Evolutionary conservation across 805 yeast genomes (phyloP).

Genomic region (Candida wancherniae): DNA sequence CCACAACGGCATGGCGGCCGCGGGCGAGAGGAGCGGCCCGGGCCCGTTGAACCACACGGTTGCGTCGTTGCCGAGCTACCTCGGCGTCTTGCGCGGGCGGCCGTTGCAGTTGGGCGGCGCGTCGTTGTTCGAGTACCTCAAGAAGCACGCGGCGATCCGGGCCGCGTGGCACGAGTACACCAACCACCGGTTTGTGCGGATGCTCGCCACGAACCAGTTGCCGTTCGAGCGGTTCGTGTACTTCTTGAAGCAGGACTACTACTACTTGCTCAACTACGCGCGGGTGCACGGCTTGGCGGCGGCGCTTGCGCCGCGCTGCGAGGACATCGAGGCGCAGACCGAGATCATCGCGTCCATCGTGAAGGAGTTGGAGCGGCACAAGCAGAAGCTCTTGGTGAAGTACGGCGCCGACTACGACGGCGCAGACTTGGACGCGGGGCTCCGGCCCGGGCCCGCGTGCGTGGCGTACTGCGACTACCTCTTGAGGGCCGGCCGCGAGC

Average conservation of each 20-base stretch:
- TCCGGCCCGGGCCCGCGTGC: slow-evolving; percentile 54
- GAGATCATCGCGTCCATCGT: slow-evolving; percentile 48
- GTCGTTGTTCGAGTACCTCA: slow-evolving; percentile 44
- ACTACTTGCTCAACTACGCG: slow-evolving; percentile 65
- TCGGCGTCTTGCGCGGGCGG: slow-evolving; percentile 2
- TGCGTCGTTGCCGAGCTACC: slow-evolving; percentile 1
- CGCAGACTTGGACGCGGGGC: slow-evolving; percentile 37
- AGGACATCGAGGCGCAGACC: slow-evolving; percentile 47
- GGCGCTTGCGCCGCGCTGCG: slow-evolving; percentile 53
- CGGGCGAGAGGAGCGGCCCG: slow-evolving; percentile 2
- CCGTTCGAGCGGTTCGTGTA: slow-evolving; percentile 47
- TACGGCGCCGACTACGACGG: slow-evolving; percentile 39
- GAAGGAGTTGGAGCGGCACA: slow-evolving; percentile 54
- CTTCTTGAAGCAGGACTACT: slow-evolving; percentile 61
- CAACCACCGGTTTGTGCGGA: slow-evolving; percentile 56
- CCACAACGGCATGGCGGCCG: slow-evolving; percentile 52
- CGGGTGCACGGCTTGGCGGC: slow-evolving; percentile 62
- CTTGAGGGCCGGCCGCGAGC: slow-evolving; percentile 44
- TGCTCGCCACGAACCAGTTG: slow-evolving; percentile 49
- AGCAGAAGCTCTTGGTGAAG: slow-evolving; percentile 38
- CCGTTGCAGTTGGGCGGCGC: slow-evolving; percentile 3
- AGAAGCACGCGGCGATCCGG: slow-evolving; percentile 50
- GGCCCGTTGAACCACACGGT: slow-evolving; percentile 7
- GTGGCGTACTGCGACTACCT: slow-evolving; percentile 58
- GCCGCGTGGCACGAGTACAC: slow-evolving; percentile 55